Percentiles rank a stretch among this genome's conserved stretches.
Conservation (phyloP, 73 alveolate species). For the Tetrahymena borealis region DNA sequence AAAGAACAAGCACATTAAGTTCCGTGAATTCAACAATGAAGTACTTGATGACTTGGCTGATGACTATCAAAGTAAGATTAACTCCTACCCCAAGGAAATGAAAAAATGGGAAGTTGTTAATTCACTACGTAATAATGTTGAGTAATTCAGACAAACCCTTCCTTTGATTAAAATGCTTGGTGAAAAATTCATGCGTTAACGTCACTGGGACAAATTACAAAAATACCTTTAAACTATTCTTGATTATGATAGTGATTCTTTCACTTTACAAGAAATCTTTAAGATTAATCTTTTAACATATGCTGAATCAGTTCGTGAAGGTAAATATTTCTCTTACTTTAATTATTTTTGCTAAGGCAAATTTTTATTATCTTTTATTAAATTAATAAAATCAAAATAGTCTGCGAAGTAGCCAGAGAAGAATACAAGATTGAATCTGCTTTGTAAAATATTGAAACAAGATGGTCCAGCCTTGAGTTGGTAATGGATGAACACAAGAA, state of each 20-base stretch:
- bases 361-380: background rate
- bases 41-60: constrained; percentile 75
- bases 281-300: constrained; percentile 37
- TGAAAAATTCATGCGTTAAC: constrained; percentile 95
- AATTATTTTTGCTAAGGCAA: too few relatives aligned
- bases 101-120: constrained; percentile 81
- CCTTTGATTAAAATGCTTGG: constrained; percentile 95
- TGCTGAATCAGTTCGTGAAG: constrained; percentile 35
- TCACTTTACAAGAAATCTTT: constrained; percentile 72
- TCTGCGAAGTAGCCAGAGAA: constrained; percentile 81
- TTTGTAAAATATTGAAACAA: constrained; percentile 64
- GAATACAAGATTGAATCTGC: constrained; percentile 84
- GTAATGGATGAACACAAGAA: constrained; percentile 50
- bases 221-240: constrained; percentile 78
- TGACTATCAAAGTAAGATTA: constrained; percentile 57
- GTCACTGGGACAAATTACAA: constrained; percentile 98
- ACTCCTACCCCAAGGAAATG: constrained; percentile 65
- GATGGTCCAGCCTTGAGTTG: constrained; percentile 52
- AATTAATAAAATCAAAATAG: background rate
- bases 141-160: constrained; percentile 69
- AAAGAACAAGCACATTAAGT: constrained; percentile 63
- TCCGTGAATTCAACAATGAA: constrained; percentile 71
- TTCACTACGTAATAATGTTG: constrained; percentile 54
- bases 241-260: constrained; percentile 62
- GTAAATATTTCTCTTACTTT: too few relatives aligned